Conservation (phyloP, 1,284 basidiomycete genomes). For the Thecaphora thlaspeos region DNA sequence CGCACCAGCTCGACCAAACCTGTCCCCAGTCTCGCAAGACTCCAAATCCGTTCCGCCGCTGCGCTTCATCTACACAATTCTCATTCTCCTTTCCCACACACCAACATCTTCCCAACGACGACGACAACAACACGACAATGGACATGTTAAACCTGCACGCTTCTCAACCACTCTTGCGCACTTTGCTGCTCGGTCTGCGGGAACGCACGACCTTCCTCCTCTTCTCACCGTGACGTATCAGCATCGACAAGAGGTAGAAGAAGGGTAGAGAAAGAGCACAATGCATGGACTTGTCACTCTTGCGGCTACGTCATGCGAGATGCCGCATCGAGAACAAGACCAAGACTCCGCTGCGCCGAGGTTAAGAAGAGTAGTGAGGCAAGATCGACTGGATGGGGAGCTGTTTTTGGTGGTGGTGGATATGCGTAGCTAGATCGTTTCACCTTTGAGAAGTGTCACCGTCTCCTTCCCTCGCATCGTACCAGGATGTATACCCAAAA, state of each 20-base stretch:
- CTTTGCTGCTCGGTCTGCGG: constrained; percentile 20
- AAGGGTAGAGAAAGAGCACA: too few relatives aligned
- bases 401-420: background rate
- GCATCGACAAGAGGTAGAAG: too few relatives aligned
- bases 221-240: too few relatives aligned
- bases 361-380: constrained; percentile 1
- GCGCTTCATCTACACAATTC: background rate
- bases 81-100: too few relatives aligned
- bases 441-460: too few relatives aligned
- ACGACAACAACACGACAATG: constrained; percentile 5
- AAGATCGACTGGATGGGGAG: background rate
- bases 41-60: constrained; percentile 9
- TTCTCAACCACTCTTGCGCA: constrained; percentile 11
- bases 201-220: constrained; percentile 5
- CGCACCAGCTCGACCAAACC: background rate
- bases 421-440: background rate
- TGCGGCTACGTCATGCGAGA: constrained; percentile 8
- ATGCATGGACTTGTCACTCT: constrained; percentile 5
- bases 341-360: constrained; percentile 2
- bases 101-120: too few relatives aligned
- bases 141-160: constrained; percentile 27
- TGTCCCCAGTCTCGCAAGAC: constrained; percentile 4
- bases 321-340: constrained; percentile 3
- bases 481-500: too few relatives aligned
- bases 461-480: too few relatives aligned